Evolutionary conservation across 768 basidiomycete genomes (phyloP).

Genomic region (Chalciporus chontae): DNA sequence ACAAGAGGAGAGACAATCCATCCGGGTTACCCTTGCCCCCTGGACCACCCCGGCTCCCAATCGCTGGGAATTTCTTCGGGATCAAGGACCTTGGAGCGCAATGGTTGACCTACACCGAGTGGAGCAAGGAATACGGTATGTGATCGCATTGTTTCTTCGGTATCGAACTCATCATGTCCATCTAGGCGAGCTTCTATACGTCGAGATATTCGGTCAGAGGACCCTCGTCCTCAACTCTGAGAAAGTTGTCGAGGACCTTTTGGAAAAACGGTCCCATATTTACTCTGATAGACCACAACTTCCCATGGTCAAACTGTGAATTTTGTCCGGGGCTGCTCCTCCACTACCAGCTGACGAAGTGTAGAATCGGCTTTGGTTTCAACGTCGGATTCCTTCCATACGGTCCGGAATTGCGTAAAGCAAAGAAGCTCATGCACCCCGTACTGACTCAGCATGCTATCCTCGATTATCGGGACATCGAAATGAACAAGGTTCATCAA

Average conservation of each 20-base stretch:
- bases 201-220: conserved; percentile 24
- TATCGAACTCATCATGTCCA: too few relatives aligned
- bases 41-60: conserved; percentile 38
- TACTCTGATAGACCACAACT: conserved; percentile 28
- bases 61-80: conserved; percentile 43
- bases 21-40: conserved; percentile 34
- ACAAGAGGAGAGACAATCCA: conserved; percentile 13
- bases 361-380: conserved; percentile 37
- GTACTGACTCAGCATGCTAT: conserved; percentile 29
- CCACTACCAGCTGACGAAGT: too few relatives aligned
- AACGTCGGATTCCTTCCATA: conserved; percentile 35
- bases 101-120: conserved; percentile 40
- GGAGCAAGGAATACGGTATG: conserved; percentile 41
- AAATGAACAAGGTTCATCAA: conserved; percentile 29
- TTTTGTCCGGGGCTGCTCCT: too few relatives aligned
- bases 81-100: conserved; percentile 36
- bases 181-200: conserved; percentile 16
- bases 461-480: conserved; percentile 30
- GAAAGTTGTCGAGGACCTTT: conserved; percentile 22
- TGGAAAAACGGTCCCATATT: conserved; percentile 27
- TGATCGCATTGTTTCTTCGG: too few relatives aligned
- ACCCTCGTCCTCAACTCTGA: conserved; percentile 25
- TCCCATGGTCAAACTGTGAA: conserved; percentile 16
- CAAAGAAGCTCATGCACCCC: conserved; percentile 36
- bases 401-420: conserved; percentile 35